Base-by-base conservation (phyloP, 2,329 filamentous ascomycete genomes). In the Neonectria coccinea region DNA sequence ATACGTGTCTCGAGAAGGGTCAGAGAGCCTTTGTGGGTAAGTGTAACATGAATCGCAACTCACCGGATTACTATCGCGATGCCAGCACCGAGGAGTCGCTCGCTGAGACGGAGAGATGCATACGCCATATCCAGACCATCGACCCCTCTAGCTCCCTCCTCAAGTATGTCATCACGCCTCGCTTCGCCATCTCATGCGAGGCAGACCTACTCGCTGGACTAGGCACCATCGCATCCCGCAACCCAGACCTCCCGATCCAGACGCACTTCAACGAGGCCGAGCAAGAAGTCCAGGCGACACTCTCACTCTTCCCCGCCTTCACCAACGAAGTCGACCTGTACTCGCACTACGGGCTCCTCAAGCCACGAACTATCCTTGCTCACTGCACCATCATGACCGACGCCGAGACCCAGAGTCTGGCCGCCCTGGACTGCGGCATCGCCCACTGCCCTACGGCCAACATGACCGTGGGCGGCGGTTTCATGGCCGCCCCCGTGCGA, bases 241-340 rank as follows among this genome's bases (percentile, higher is more conserved):
- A 90, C 60, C 78, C 79, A 0, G 74, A 81, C 1, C 72, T 91
- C 20, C 81, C 86, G 0, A 85, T 92, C 33, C 89, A 91, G 76
- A 91, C 88, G 3, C 89, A 91, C 73, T 90, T 91, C 79, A 87
- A 89, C 74, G 89, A 91, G 72, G 87, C 88, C 0, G 79, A 83
- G 69, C 84, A 88, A 64, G 89, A 91, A 74, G 86, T 89, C 57
- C 67, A 79, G 1, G 82, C 84, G 20, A 91, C 88, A 0, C 76
- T 75, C 8, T 74, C 80, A 1, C 76, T 91, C 2, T 91, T 89
- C 68, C 87, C 87, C 0, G 75, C 81, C 1, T 88, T 88, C 54
- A 68, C 72, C 2, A 87, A 81, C 58, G 88, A 91, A 74, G 86
- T 83, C 0, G 87, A 89, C 57, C 78, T 91, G 4, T 91, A 91